Evolutionary conservation across 352 stramenopile species (phyloP).

Genomic region (Blastocystis sp.): DNA sequence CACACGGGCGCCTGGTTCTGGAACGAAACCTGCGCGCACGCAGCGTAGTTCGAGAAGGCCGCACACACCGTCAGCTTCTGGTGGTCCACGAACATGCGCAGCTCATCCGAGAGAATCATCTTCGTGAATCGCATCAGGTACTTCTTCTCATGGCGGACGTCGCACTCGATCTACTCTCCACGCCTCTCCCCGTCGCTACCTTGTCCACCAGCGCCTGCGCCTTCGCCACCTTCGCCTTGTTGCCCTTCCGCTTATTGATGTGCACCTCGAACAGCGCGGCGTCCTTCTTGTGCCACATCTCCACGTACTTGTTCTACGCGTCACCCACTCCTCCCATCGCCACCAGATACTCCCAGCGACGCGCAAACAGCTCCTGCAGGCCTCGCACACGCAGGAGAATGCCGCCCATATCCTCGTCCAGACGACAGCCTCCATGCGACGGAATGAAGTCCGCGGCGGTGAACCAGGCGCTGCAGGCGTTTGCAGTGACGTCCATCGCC

Average conservation of each 20-base stretch:
- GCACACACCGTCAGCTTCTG: neutral
- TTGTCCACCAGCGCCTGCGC: neutral
- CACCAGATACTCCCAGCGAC: constrained; percentile 46
- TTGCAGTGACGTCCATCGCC: constrained; percentile 34
- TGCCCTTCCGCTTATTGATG: constrained; percentile 54
- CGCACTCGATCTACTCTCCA: neutral
- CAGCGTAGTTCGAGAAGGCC: constrained; percentile 41
- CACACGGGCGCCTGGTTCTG: constrained; percentile 36
- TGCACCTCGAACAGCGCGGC: constrained; percentile 52
- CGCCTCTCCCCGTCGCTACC: neutral
- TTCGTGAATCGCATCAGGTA: constrained; percentile 37
- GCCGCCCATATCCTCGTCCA: constrained; percentile 31
- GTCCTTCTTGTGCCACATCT: constrained; percentile 57
- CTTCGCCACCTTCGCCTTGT: constrained; percentile 51
- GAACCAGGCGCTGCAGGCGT: constrained; percentile 43
- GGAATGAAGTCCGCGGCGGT: constrained; percentile 44
- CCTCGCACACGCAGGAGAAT: constrained; percentile 36
- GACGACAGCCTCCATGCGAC: neutral
- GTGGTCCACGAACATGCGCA: neutral
- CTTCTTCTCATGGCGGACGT: constrained; percentile 41
- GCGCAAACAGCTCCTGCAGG: constrained; percentile 22
- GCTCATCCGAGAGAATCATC: constrained; percentile 35
- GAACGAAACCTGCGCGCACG: constrained; percentile 26
- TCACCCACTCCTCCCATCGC: neutral
- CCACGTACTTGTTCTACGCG: constrained; percentile 38